phyloP scores from a whole-genome alignment of 345 rosid genomes.

The Rhodamnia argentea region DNA sequence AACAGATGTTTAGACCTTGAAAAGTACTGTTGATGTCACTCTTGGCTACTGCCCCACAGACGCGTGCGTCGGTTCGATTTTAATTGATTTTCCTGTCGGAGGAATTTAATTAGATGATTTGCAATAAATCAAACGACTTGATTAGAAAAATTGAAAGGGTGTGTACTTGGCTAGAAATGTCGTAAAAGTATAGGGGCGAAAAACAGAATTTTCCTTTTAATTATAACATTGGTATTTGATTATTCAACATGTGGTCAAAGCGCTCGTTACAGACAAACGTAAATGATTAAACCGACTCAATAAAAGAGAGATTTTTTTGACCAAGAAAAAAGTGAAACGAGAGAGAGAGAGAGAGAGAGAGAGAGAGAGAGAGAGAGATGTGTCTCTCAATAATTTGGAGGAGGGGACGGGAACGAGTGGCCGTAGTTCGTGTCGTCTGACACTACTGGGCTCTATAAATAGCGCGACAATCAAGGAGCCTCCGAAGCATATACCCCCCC shows the following conservation, averaged over 20 bases:
- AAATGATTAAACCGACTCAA: neutral
- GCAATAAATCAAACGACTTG: neutral
- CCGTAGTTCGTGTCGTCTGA: neutral
- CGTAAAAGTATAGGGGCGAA: neutral
- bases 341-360: too few relatives aligned
- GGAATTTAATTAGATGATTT: neutral
- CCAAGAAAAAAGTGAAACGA: too few relatives aligned
- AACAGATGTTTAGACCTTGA: neutral
- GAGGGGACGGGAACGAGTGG: neutral
- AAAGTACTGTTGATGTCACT: too few relatives aligned
- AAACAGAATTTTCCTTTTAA: neutral
- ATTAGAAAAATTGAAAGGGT: neutral
- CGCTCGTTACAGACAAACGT: too few relatives aligned
- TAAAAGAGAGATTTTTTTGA: too few relatives aligned
- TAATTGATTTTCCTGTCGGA: fast-evolving
- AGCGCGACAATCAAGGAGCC: neutral
- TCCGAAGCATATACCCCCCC: neutral
- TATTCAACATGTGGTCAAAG: too few relatives aligned
- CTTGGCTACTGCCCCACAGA: too few relatives aligned
- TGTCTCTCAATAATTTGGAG: neutral
- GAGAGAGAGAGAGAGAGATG: too few relatives aligned
- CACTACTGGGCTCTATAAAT: neutral
- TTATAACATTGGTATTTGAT: too few relatives aligned
- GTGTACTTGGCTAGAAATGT: neutral
- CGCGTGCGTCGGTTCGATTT: neutral